Evolutionary conservation across 164 flowering plant genomes (phyloP), one percentile per base, ranked within the genome.

Genomic region (Cinnamomum micranthum): DNA sequence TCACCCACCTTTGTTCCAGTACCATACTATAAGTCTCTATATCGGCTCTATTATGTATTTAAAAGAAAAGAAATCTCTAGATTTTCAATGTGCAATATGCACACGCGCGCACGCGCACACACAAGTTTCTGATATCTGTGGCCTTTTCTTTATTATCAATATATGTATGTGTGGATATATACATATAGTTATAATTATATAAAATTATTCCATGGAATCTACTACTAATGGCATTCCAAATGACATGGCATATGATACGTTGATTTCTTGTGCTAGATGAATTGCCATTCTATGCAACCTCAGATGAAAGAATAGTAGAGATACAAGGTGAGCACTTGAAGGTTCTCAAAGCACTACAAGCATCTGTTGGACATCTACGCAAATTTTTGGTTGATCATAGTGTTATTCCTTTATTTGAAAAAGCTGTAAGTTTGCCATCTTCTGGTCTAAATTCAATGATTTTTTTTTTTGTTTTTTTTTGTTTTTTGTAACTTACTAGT

Each of bases 331-430:
- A 94, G 76, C 80, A 88, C 10, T 58, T 74, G 31, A 92, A 92
- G 84, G 98, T 95, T 81, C 84, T 82, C 23, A 89, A 90, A 79
- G 98, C 95, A 33, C 82, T 95, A 23, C 95, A 92, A 81, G 89
- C 91, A 68, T 89, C 90, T 35, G 81, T 90, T n/a, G 91, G 94
- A 19, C 97, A 91, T 78, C 82, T 93, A 13, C 85, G 99, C 76
- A 95, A 93, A 79, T 95, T 93, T 74, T 84, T 95, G 86, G 97
- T 92, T 35, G 99, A 95, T 80, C 97, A 87, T 25, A 88, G 90
- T 77, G 90, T 95, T 68, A 78, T 93, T 83, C 93, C 98, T 71
- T 75, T 95, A 62, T 93, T 95, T 82, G 97, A 95, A 69, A 92
- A 89, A 80, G 77, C n/a, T 52, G 97, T 93, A 85, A 87, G 98